Conservation (phyloP, 495 filamentous ascomycete genomes). For the Annulohypoxylon moriforme region DNA sequence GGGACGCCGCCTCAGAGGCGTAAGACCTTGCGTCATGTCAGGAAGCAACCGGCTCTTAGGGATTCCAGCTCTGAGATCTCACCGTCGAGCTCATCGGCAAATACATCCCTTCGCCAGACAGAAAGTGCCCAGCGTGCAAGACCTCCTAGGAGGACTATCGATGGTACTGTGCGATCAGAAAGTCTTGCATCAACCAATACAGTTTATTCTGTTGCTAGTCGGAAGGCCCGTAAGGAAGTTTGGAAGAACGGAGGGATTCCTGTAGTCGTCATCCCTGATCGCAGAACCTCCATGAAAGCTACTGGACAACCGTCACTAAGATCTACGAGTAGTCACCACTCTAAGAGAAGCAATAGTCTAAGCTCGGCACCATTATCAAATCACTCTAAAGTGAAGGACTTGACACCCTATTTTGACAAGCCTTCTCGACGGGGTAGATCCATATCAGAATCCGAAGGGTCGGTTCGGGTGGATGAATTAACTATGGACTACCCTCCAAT, state of each 20-base stretch:
- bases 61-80: slow-evolving; percentile 67
- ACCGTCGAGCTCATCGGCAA: slow-evolving; percentile 58
- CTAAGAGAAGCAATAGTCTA: slow-evolving; percentile 59
- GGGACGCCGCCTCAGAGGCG: slow-evolving; percentile 67
- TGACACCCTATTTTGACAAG: slow-evolving; percentile 49
- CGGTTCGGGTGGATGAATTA: slow-evolving; percentile 58
- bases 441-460: slow-evolving; percentile 60
- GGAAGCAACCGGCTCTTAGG: slow-evolving; percentile 65
- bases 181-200: slow-evolving; percentile 71
- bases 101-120: slow-evolving; percentile 47
- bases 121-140: slow-evolving; percentile 45
- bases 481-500: slow-evolving; percentile 69
- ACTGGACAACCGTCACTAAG: slow-evolving; percentile 61
- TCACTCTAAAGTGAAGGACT: slow-evolving; percentile 48
- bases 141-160: slow-evolving; percentile 31
- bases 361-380: slow-evolving; percentile 54
- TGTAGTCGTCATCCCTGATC: slow-evolving; percentile 77
- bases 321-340: slow-evolving; percentile 64
- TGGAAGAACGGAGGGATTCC: slow-evolving; percentile 68
- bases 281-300: slow-evolving; percentile 72
- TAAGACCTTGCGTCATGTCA: slow-evolving; percentile 74
- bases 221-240: slow-evolving; percentile 66
- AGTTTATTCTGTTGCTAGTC: slow-evolving; percentile 64
- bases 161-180: slow-evolving; percentile 58
- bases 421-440: slow-evolving; percentile 55